These are phyloP conservation scores for Lantana camara DNA, from an alignment of 257 asterid species.

Conservation along the genomic window DNA sequence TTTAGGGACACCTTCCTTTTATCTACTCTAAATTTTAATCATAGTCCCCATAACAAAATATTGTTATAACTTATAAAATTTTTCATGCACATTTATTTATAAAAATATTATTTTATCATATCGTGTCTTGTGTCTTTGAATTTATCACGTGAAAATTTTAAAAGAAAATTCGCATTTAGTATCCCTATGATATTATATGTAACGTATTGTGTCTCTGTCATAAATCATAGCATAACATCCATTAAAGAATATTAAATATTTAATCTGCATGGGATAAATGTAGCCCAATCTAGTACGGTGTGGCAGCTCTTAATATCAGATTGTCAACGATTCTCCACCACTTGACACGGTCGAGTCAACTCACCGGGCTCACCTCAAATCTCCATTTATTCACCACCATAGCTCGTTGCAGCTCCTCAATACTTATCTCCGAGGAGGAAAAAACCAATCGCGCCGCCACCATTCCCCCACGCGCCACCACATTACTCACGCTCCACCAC, in stretches of 20 bases:
- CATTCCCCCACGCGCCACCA: slow-evolving; percentile 25
- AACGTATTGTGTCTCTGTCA: no score
- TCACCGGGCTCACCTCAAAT: not conserved
- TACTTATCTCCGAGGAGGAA: slow-evolving; percentile 38
- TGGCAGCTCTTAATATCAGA: not conserved
- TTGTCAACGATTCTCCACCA: not conserved
- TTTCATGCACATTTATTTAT: no score
- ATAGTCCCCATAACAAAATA: no score
- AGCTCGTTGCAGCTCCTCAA: slow-evolving; percentile 41
- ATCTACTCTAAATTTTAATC: no score
- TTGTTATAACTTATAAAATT: no score
- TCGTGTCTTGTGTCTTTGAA: no score
- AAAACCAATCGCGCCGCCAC: slow-evolving; percentile 36
- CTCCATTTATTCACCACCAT: not conserved
- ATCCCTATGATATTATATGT: no score
- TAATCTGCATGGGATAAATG: not conserved
- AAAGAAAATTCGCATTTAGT: no score
- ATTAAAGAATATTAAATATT: not conserved
- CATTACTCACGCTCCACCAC: slow-evolving; percentile 51
- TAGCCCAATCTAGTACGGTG: no score
- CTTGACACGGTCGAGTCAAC: slow-evolving; percentile 9
- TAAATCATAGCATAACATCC: not conserved
- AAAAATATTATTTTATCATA: no score
- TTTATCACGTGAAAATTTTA: no score
- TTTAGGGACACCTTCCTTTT: no score